A percentile compares a stretch with the other conserved stretches of the same genome.
Evolutionary conservation across 179 eudicot species (phyloP).

Genomic region (Silene coronaria): DNA sequence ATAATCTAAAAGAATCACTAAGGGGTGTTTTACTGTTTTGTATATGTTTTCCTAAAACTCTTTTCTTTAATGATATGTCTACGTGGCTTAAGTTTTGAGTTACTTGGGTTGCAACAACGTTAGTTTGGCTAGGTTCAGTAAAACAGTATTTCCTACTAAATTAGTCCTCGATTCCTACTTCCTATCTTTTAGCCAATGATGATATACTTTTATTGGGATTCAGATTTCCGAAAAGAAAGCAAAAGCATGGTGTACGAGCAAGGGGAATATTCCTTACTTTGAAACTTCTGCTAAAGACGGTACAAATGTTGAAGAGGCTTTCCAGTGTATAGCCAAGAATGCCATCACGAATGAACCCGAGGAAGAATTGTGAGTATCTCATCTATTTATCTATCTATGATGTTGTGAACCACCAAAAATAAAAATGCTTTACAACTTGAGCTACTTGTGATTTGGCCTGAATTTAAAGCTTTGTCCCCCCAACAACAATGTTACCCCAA

Average conservation of each 20-base stretch:
- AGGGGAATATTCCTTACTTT: slow-evolving; percentile 59
- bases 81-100: background rate
- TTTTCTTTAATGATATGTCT: too few species aligned
- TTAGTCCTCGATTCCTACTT: background rate
- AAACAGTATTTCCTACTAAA: background rate
- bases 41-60: too few species aligned
- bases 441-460: background rate
- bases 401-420: background rate
- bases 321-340: slow-evolving; percentile 58
- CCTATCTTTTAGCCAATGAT: background rate
- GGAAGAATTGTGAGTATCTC: slow-evolving; percentile 54
- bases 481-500: too few species aligned
- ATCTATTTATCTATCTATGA: background rate
- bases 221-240: slow-evolving; percentile 78
- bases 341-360: slow-evolving; percentile 60
- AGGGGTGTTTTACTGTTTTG: too few species aligned
- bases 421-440: background rate
- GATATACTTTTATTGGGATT: background rate
- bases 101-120: background rate
- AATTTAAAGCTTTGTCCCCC: background rate
- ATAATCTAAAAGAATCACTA: background rate
- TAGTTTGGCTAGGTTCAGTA: background rate
- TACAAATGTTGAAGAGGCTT: slow-evolving; percentile 66
- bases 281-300: slow-evolving; percentile 74
- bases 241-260: slow-evolving; percentile 53